These are phyloP conservation scores for Amanita brunnescens DNA, from an alignment of 768 basidiomycete genomes.

Conservation along the genomic window DNA sequence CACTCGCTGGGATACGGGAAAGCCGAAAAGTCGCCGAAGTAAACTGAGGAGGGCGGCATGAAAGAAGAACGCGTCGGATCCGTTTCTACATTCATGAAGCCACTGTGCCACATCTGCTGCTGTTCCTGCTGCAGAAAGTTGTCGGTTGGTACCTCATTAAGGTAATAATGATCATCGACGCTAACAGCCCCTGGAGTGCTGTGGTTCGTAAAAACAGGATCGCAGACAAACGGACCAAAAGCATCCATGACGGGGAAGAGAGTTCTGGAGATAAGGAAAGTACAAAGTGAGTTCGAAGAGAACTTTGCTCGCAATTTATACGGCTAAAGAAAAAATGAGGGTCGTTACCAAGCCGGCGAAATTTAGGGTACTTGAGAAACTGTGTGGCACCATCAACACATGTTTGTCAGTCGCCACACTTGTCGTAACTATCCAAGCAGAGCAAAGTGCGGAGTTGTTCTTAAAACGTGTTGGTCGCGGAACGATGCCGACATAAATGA, in stretches of 20 bases:
- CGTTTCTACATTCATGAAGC: neutral
- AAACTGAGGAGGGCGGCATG: neutral
- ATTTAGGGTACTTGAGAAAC: neutral
- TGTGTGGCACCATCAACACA: conserved; percentile 1
- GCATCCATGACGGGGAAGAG: neutral
- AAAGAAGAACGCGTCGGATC: neutral
- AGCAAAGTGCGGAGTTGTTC: neutral
- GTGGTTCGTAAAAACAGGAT: neutral
- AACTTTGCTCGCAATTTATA: no score
- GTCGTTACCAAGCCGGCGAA: no score
- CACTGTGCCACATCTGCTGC: neutral
- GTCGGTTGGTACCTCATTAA: neutral
- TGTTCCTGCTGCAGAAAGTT: neutral
- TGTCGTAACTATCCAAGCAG: neutral
- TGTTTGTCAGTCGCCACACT: neutral
- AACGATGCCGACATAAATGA: neutral
- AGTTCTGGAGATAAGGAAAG: neutral
- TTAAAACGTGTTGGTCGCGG: conserved; percentile 3
- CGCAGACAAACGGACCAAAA: neutral
- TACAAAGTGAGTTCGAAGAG: neutral
- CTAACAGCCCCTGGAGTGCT: neutral
- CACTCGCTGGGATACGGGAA: neutral
- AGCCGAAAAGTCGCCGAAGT: neutral
- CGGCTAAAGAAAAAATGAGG: no score
- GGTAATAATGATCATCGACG: neutral